Conservation (phyloP, 2,329 filamentous ascomycete genomes). For the Penicillium sp. region DNA sequence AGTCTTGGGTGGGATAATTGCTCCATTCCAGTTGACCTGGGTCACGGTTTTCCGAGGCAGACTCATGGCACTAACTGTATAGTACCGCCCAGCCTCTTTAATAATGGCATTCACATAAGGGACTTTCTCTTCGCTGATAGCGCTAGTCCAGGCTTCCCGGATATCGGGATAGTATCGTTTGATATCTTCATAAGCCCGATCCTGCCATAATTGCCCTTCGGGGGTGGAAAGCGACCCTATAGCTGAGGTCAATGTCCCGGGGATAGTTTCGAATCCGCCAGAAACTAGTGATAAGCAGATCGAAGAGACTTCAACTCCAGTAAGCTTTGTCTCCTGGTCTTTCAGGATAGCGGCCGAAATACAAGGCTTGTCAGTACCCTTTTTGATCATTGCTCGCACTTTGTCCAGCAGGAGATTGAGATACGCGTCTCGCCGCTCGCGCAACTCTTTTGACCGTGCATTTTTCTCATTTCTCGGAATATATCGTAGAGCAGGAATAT, state of each 20-base stretch:
- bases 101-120: constrained; percentile 74
- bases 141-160: constrained; percentile 69
- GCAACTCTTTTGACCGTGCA: constrained; percentile 63
- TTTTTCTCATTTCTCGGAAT: constrained; percentile 59
- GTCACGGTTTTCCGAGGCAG: constrained; percentile 70
- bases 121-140: constrained; percentile 70
- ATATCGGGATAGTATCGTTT: constrained; percentile 65
- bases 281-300: constrained; percentile 78
- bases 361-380: constrained; percentile 66
- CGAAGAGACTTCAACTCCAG: constrained; percentile 70
- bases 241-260: constrained; percentile 73
- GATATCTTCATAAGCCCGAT: constrained; percentile 69
- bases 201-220: constrained; percentile 69
- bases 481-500: constrained; percentile 70
- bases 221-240: constrained; percentile 69
- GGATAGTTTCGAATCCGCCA: constrained; percentile 76
- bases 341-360: constrained; percentile 69
- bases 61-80: constrained; percentile 74
- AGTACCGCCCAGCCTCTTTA: constrained; percentile 75
- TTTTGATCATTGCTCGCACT: constrained; percentile 60
- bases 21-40: constrained; percentile 68
- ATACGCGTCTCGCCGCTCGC: constrained; percentile 67
- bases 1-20: constrained; percentile 70
- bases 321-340: constrained; percentile 66
- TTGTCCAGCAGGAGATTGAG: constrained; percentile 59